Conservation (phyloP, 257 asterid genomes). For the Forsythia viridissima region DNA sequence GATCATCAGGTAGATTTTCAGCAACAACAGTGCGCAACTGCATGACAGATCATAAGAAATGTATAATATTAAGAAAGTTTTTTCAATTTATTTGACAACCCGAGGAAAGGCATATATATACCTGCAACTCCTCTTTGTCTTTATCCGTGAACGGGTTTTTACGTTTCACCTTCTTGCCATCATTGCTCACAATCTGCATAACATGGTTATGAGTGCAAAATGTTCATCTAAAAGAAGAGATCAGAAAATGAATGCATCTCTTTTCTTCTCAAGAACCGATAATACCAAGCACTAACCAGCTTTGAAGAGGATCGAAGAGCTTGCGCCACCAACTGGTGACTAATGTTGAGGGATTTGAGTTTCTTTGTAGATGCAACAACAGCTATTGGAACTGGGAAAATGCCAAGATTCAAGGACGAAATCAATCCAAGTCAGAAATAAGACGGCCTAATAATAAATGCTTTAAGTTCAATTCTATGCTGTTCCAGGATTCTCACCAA, state of each 20-base stretch:
- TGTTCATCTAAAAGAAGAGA: not conserved
- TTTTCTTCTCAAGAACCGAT: not conserved
- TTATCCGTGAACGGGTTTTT: constrained; percentile 70
- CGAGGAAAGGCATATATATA: constrained; percentile 8
- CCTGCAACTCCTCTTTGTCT: constrained; percentile 94
- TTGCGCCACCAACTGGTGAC: constrained; percentile 70
- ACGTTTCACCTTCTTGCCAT: constrained; percentile 85
- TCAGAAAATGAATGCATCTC: not conserved
- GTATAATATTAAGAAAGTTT: not conserved
- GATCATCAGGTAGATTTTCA: constrained; percentile 94
- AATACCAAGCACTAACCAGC: constrained; percentile 49
- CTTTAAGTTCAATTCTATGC: not conserved
- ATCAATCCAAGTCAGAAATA: no score
- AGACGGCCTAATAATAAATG: not conserved
- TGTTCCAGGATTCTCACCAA: constrained; percentile 47
- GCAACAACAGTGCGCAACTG: constrained; percentile 87
- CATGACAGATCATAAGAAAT: not conserved
- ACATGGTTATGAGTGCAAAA: not conserved
- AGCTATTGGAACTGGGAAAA: constrained; percentile 68
- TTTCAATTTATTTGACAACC: not conserved
- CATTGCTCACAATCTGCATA: constrained; percentile 70
- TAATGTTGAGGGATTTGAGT: constrained; percentile 76
- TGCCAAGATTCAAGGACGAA: not conserved
- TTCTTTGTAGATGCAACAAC: constrained; percentile 80
- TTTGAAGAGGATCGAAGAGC: constrained; percentile 80